Percentiles rank a stretch among this genome's conserved stretches.
Conservation (phyloP, 805 yeast species). For the Pichia scutulata region DNA sequence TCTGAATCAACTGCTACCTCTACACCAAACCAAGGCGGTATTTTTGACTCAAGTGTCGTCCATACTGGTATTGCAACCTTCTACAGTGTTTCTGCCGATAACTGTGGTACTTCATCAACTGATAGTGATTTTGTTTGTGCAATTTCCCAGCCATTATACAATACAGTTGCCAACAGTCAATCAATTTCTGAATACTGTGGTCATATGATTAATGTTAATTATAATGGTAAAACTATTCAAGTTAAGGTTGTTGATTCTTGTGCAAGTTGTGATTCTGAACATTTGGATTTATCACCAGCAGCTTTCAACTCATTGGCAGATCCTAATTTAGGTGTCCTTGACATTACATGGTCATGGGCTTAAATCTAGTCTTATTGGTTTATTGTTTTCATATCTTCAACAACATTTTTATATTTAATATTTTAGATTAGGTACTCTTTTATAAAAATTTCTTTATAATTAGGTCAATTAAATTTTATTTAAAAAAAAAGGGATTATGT, state of each 20-base stretch:
- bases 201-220: slow-evolving; percentile 37
- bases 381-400: too few species aligned
- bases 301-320: slow-evolving; percentile 44
- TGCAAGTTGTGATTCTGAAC: slow-evolving; percentile 37
- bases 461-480: background rate
- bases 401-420: background rate
- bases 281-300: slow-evolving; percentile 47
- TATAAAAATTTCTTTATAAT: background rate
- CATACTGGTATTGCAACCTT: slow-evolving; percentile 42
- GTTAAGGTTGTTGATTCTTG: slow-evolving; percentile 51
- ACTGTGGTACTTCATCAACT: slow-evolving; percentile 40
- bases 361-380: background rate
- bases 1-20: slow-evolving; percentile 8
- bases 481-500: too few species aligned
- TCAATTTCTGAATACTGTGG: slow-evolving; percentile 40
- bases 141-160: slow-evolving; percentile 36
- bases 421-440: background rate
- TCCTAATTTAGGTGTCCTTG: slow-evolving; percentile 37
- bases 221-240: slow-evolving; percentile 40
- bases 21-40: slow-evolving; percentile 3
- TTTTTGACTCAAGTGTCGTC: slow-evolving; percentile 6
- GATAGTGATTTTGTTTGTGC: slow-evolving; percentile 42
- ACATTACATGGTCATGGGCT: slow-evolving; percentile 34
- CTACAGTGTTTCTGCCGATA: slow-evolving; percentile 39
- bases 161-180: slow-evolving; percentile 18